Percentiles rank a stretch among this genome's conserved stretches.
Evolutionary conservation across 371 early-diverging fungal genomes (phyloP).

Genomic region (Thermomucor indicae-seudaticae): DNA sequence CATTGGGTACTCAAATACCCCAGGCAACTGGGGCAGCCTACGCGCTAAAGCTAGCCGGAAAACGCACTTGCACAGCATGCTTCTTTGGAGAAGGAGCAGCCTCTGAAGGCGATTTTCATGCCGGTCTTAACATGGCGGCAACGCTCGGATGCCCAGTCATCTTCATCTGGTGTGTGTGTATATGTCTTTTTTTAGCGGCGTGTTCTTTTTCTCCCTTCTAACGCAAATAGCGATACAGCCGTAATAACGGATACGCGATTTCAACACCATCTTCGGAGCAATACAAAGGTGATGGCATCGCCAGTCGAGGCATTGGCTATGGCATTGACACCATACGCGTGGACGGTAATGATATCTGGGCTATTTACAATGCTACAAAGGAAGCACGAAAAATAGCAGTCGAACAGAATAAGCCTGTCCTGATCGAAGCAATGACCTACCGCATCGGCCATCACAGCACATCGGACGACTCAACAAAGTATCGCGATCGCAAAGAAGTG

Average conservation of each 20-base stretch:
- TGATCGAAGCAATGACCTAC: constrained; percentile 98
- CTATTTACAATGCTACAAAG: constrained; percentile 89
- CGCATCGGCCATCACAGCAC: constrained; percentile 97
- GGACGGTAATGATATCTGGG: constrained; percentile 97
- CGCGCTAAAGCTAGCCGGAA: constrained; percentile 81
- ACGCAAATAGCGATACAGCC: constrained; percentile 37
- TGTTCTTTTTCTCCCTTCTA: neutral
- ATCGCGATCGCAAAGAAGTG: constrained; percentile 79
- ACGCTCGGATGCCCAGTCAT: constrained; percentile 89
- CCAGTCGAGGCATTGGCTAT: constrained; percentile 89
- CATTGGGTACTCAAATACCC: constrained; percentile 95
- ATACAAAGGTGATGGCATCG: constrained; percentile 98
- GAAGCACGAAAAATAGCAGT: constrained; percentile 82
- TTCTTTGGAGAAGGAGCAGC: constrained; percentile 99
- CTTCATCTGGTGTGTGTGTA: constrained; percentile 79
- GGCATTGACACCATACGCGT: constrained; percentile 96
- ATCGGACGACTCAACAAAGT: constrained; percentile 96
- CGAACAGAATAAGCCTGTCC: constrained; percentile 79
- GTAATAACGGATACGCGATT: constrained; percentile 98
- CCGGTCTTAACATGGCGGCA: constrained; percentile 95
- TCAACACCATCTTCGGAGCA: constrained; percentile 94
- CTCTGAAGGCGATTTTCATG: constrained; percentile 97
- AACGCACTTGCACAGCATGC: constrained; percentile 78
- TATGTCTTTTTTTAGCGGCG: neutral
- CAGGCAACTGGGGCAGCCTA: constrained; percentile 97